These are phyloP conservation scores for Coemansia erecta DNA, from an alignment of 192 early-diverging fungal species.

Conservation along the genomic window DNA sequence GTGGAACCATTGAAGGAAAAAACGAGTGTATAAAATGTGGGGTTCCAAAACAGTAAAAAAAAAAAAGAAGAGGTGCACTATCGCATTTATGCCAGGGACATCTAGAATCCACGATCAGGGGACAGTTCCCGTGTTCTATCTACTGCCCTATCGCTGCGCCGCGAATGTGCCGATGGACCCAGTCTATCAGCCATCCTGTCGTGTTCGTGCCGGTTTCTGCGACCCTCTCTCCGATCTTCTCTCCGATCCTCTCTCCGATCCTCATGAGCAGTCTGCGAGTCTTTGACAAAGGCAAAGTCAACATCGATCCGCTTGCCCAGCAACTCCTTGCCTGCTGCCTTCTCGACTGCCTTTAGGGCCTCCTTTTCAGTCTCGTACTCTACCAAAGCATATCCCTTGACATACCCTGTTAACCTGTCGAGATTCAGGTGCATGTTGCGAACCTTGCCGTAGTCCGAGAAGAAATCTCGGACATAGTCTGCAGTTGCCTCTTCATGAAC, in stretches of 20 bases:
- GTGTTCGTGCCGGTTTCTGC: constrained; percentile 2
- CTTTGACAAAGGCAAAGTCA: constrained; percentile 84
- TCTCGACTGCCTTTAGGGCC: constrained; percentile 75
- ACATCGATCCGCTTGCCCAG: constrained; percentile 72
- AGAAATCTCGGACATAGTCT: constrained; percentile 83
- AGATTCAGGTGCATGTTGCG: constrained; percentile 91
- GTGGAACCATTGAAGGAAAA: background rate
- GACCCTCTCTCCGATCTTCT: constrained; percentile 1
- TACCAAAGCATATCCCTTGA: constrained; percentile 94
- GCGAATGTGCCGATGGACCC: background rate
- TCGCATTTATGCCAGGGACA: background rate
- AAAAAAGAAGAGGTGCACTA: background rate
- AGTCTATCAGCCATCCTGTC: constrained; percentile 5
- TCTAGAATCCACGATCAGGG: constrained; percentile 49
- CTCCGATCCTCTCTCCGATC: background rate
- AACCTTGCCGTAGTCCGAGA: constrained; percentile 86
- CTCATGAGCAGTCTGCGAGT: constrained; percentile 7
- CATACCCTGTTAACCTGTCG: constrained; percentile 91
- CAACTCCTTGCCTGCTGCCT: constrained; percentile 68
- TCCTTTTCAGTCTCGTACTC: constrained; percentile 82
- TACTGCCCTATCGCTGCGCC: background rate
- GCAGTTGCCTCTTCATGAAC: constrained; percentile 95
- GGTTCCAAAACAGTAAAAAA: background rate
- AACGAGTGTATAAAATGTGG: background rate
- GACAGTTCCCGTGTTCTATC: constrained; percentile 36